phyloP scores from a whole-genome alignment of 2,329 filamentous ascomycete species.

The Botryotinia narcissicola region DNA sequence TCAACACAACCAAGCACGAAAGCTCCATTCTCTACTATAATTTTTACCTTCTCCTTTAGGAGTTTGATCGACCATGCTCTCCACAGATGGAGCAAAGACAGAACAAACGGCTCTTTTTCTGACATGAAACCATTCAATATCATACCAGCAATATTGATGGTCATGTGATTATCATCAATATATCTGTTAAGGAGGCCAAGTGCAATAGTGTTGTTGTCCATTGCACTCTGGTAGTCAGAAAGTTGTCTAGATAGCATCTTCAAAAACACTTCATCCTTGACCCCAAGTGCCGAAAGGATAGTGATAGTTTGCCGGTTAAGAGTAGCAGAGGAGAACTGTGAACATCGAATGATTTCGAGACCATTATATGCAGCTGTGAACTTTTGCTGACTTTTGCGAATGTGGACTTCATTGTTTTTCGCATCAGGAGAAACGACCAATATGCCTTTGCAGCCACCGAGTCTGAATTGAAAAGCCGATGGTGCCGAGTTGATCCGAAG shows the following conservation, averaged over 20 bases:
- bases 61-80: slow-evolving; percentile 83
- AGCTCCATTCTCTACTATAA: slow-evolving; percentile 77
- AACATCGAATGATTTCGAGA: slow-evolving; percentile 82
- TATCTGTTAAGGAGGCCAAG: slow-evolving; percentile 67
- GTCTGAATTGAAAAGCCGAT: slow-evolving; percentile 86
- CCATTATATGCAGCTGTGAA: slow-evolving; percentile 69
- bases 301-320: slow-evolving; percentile 89
- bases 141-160: slow-evolving; percentile 70
- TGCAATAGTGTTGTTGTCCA: slow-evolving; percentile 63
- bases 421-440: slow-evolving; percentile 71
- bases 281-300: slow-evolving; percentile 76
- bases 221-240: slow-evolving; percentile 64
- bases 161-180: slow-evolving; percentile 82
- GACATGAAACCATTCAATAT: slow-evolving; percentile 77
- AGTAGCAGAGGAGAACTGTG: slow-evolving; percentile 71
- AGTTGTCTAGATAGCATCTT: slow-evolving; percentile 67
- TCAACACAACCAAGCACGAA: slow-evolving; percentile 88
- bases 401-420: slow-evolving; percentile 65
- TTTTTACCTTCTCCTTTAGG: slow-evolving; percentile 88
- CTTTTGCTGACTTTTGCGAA: slow-evolving; percentile 84
- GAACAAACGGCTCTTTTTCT: slow-evolving; percentile 73
- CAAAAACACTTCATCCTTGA: slow-evolving; percentile 65
- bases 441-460: slow-evolving; percentile 90
- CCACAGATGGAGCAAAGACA: slow-evolving; percentile 80
- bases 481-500: slow-evolving; percentile 61